Evolutionary conservation across 148 eudicot species (phyloP), one percentile per base, ranked within the genome.

Genomic region (Rhododendron ovatum): DNA sequence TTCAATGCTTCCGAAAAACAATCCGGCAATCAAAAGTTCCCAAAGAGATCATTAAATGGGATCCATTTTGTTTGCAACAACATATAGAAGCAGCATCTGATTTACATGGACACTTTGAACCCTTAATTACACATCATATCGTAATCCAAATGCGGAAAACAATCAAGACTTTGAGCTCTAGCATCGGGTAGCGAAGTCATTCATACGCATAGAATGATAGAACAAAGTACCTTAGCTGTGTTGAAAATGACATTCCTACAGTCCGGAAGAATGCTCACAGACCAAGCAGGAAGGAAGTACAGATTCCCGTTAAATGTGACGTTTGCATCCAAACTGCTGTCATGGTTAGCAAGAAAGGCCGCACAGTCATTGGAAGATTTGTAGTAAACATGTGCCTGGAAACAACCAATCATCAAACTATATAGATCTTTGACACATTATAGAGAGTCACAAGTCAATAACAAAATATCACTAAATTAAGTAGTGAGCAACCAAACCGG

Each of bases 221-320:
- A 17, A 79, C 78, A 48, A 59, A 59, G 65, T 86, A 96, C 98
- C 92, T 93, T 94, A 4, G 95, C 96, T 20, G 95, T 94, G 90
- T 93, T 94, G 89, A 92, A 89, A 10, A 88, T 79, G 35, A 90
- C 94, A 71, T 87, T 87, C 82, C 86, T 84, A 83, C 96, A 93
- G 39, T 93, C 96, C 10, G 95, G 95, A 57, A 94, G 93, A 61
- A 94, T 90, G 90, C 97, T 94, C n/a, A 94, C 93, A 37, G 97
- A 94, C 97, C 97, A 94, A 55, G 97, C 93, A n/a, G 97, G 97
- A 48, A 94, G 88, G 26, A 82, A 84, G 86, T 90, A 91, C 5
- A 88, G 51, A 47, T 88, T 88, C 57, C 90, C 92, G 10, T 84
- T 91, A 43, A 91, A 91, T 7, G 88, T 90, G 4, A 93, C 91